Evolutionary conservation across 768 basidiomycete genomes (phyloP).

Genomic region (Leucogyrophana mollusca): DNA sequence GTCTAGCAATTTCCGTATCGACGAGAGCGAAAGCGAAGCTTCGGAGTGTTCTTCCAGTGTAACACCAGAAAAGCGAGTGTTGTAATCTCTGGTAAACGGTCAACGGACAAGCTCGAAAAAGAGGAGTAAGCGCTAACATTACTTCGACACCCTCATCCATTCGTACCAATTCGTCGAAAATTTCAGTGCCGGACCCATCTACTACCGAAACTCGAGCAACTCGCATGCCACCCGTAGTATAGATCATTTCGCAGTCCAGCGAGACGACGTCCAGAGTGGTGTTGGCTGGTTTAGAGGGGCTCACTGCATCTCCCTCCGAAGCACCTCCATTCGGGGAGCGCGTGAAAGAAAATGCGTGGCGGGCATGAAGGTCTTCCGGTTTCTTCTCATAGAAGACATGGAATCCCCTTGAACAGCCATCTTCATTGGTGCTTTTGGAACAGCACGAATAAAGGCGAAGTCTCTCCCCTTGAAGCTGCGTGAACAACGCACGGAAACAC

Average conservation of each 20-base stretch:
- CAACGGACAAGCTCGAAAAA: neutral
- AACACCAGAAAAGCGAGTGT: slow-evolving; percentile 88
- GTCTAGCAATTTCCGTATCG: slow-evolving; percentile 68
- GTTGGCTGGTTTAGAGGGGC: slow-evolving; percentile 26
- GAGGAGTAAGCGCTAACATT: slow-evolving; percentile 48
- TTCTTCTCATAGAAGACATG: slow-evolving; percentile 91
- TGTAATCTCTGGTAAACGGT: slow-evolving; percentile 66
- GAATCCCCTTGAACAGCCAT: slow-evolving; percentile 73
- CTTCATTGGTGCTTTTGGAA: slow-evolving; percentile 52
- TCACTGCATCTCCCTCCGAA: slow-evolving; percentile 12
- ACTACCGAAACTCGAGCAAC: slow-evolving; percentile 90
- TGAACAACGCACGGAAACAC: neutral
- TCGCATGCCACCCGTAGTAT: slow-evolving; percentile 89
- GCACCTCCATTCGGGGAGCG: slow-evolving; percentile 15
- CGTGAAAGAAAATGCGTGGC: slow-evolving; percentile 68
- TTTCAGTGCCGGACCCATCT: slow-evolving; percentile 65
- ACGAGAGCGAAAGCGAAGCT: slow-evolving; percentile 65
- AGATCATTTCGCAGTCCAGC: slow-evolving; percentile 96
- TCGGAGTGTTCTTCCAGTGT: slow-evolving; percentile 53
- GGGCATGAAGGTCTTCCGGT: slow-evolving; percentile 62
- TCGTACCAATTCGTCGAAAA: slow-evolving; percentile 80
- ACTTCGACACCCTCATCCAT: slow-evolving; percentile 82
- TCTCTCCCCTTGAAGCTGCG: slow-evolving; percentile 53
- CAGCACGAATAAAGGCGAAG: slow-evolving; percentile 79
- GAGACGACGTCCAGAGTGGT: slow-evolving; percentile 74